Evolutionary conservation across 2,329 filamentous ascomycete genomes (phyloP), one percentile per base, ranked within the genome.

Genomic region (Epichloe hybrida): DNA sequence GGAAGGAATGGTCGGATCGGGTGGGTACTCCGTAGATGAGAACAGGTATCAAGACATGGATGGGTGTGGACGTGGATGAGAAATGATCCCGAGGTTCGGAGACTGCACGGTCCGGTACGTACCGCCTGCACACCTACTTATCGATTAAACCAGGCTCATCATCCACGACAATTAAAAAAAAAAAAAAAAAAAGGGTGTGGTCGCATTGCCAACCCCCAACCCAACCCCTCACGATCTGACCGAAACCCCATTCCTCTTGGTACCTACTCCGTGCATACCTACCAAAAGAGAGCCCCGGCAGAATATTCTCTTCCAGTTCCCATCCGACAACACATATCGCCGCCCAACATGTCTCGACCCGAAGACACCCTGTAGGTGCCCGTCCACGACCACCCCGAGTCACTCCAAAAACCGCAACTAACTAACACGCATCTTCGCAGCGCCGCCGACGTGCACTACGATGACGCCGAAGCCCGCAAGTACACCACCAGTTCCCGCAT

Each of bases 401-500:
- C 20, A 21, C 17, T 15, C 11, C 0, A 11, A 31, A 11, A 31
- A 41, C 37, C 37, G 23, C 40, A 20, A 20, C 20, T 3, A 6
- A 21, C 17, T 12, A n/a, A 35, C 15, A 21, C 42, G n/a, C 35
- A 11, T 31, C 36, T 37, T 15, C 3, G 50, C 66, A 94, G 88
- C 65, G 88, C 90, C 48, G 91, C 93, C 57, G 93, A 98, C 71
- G 84, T 97, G 64, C 94, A 95, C 75, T 98, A 98, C 77, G 85
- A 96, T 74, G 91, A 97, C 72, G 76, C 77, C 67, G 91, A 96
- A 75, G 91, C 93, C 35, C 85, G 87, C 66, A 97, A 97, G 75
- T 98, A 98, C 74, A 97, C 93, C 8, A 96, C 91, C 4, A 91
- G 83, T 56, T 95, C 89, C 4, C 88, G 93, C 56, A 97, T 98